Percentiles rank a stretch among this genome's conserved stretches.
These are phyloP conservation scores for Fusarium sp. DNA, from an alignment of 2,329 filamentous ascomycete species.

Conservation along the genomic window DNA sequence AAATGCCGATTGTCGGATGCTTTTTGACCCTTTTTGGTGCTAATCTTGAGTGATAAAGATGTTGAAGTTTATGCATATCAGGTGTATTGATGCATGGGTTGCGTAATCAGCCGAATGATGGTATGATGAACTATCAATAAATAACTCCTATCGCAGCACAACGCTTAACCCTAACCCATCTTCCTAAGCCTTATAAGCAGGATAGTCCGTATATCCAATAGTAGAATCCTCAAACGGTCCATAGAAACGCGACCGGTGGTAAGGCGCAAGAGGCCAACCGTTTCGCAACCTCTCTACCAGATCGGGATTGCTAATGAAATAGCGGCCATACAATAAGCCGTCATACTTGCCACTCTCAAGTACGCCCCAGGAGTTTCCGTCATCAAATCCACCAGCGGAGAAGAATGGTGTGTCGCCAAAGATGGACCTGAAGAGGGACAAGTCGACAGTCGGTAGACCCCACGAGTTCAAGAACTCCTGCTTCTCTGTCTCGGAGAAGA, in stretches of 20 bases:
- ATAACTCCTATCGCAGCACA: background rate
- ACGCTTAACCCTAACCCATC: background rate
- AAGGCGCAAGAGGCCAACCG: constrained; percentile 52
- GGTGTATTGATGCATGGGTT: background rate
- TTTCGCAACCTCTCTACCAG: constrained; percentile 56
- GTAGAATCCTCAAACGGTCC: constrained; percentile 51
- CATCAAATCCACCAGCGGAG: constrained; percentile 65
- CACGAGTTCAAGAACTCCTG: constrained; percentile 60
- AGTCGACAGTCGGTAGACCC: constrained; percentile 58
- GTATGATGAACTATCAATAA: background rate
- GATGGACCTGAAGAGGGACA: constrained; percentile 62
- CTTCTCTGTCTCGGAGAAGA: constrained; percentile 61
- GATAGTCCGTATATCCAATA: constrained; percentile 53
- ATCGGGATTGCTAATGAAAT: constrained; percentile 63
- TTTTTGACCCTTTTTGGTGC: constrained; percentile 1
- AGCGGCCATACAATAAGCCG: constrained; percentile 59
- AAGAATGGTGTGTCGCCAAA: constrained; percentile 66
- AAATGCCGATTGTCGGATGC: background rate
- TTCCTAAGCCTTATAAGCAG: constrained; percentile 16
- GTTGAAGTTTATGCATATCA: background rate
- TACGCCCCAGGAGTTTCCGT: constrained; percentile 61
- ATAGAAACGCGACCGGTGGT: constrained; percentile 60
- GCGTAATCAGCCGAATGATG: background rate
- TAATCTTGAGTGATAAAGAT: background rate
- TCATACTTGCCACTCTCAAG: constrained; percentile 58